phyloP scores from a whole-genome alignment of 1,139 yeast species.

The Debaryomyces udenii region DNA sequence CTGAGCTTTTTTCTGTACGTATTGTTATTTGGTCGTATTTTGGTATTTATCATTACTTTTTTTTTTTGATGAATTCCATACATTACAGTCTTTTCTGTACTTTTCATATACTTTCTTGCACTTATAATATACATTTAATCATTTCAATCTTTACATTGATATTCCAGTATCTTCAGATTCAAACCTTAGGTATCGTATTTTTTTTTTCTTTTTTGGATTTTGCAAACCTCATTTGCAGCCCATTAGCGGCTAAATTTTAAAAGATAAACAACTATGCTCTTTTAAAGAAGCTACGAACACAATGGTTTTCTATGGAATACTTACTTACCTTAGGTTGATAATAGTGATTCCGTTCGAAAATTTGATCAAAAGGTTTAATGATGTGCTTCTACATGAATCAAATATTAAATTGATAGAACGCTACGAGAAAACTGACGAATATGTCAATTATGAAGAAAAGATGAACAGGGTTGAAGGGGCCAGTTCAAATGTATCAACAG shows the following conservation, averaged over 20 bases:
- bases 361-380: slow-evolving; percentile 4
- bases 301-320: neutral
- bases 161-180: too few relatives aligned
- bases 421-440: neutral
- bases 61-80: neutral
- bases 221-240: slow-evolving; percentile 1
- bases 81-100: neutral
- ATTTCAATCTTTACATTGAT: neutral
- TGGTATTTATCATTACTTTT: neutral
- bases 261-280: neutral
- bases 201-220: too few relatives aligned
- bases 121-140: slow-evolving; percentile 4
- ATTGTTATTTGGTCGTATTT: too few relatives aligned
- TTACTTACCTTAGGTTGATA: neutral
- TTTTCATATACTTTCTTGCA: slow-evolving; percentile 3
- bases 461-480: too few relatives aligned
- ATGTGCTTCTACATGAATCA: slow-evolving; percentile 3
- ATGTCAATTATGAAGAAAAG: neutral
- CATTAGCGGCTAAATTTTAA: slow-evolving; percentile 5
- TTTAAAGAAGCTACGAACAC: neutral
- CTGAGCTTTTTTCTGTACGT: too few relatives aligned
- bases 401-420: slow-evolving; percentile 1
- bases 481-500: too few relatives aligned
- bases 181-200: too few relatives aligned
- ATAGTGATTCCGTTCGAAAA: slow-evolving; percentile 1